A percentile compares a stretch with the other conserved stretches of the same genome.
These are phyloP conservation scores for Lachnellula arida DNA, from an alignment of 2,329 filamentous ascomycete species.

Conservation along the genomic window DNA sequence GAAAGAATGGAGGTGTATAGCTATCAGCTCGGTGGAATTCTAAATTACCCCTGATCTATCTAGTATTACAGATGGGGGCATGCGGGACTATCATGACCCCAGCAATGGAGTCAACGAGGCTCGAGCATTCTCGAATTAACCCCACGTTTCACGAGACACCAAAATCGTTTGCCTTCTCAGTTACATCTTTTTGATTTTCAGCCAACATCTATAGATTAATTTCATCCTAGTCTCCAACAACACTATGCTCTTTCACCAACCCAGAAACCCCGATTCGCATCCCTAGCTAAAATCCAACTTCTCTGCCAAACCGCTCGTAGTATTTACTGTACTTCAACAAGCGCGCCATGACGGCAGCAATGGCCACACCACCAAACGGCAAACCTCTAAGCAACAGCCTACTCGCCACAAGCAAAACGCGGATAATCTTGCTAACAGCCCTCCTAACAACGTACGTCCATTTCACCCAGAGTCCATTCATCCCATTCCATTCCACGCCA, in stretches of 20 bases:
- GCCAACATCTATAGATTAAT: background rate
- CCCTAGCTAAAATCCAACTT: background rate
- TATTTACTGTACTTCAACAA: background rate
- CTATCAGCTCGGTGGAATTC: too few relatives aligned
- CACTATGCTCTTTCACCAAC: conserved; percentile 1
- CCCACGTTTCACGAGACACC: too few relatives aligned
- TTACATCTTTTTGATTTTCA: background rate
- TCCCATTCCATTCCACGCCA: too few relatives aligned
- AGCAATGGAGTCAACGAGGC: too few relatives aligned
- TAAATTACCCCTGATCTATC: too few relatives aligned
- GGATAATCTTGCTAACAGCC: conserved; percentile 21
- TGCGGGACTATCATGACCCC: too few relatives aligned
- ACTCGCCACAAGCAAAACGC: conserved; percentile 24
- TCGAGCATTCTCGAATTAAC: too few relatives aligned
- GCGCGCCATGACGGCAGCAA: background rate
- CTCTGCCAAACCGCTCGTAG: background rate
- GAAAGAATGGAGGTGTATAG: too few relatives aligned
- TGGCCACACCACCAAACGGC: background rate
- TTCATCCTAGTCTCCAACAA: background rate
- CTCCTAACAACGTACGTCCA: conserved; percentile 26
- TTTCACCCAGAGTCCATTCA: background rate
- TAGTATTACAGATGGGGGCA: too few relatives aligned
- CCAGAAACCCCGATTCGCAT: background rate
- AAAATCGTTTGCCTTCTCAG: too few relatives aligned
- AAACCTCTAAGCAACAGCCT: conserved; percentile 16